phyloP scores from a whole-genome alignment of 176 grass and related monocot species.

The Pharus latifolius region DNA sequence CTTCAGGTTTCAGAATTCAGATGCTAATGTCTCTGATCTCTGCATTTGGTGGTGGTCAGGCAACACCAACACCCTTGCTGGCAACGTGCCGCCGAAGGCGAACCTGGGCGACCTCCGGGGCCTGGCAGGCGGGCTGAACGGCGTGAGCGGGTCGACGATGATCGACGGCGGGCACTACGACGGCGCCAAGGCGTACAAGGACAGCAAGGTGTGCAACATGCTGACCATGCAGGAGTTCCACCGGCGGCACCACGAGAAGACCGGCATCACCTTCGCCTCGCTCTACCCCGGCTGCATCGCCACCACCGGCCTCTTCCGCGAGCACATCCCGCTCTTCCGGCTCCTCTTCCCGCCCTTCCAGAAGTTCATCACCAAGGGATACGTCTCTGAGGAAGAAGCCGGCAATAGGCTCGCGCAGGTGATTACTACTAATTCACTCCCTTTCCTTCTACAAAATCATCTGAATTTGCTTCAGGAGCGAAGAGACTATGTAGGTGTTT shows the following conservation, averaged over 20 bases:
- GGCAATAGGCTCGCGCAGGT: slow-evolving; percentile 91
- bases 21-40: background rate
- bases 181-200: slow-evolving; percentile 97
- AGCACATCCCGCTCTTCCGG: slow-evolving; percentile 81
- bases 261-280: slow-evolving; percentile 75
- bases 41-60: slow-evolving; percentile 32
- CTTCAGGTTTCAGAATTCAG: too few relatives aligned
- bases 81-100: slow-evolving; percentile 95
- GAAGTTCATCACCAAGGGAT: slow-evolving; percentile 98
- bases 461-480: too few relatives aligned
- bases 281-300: slow-evolving; percentile 97
- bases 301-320: slow-evolving; percentile 83
- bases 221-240: slow-evolving; percentile 95
- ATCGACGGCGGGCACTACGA: slow-evolving; percentile 89
- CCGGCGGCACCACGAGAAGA: slow-evolving; percentile 81
- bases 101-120: slow-evolving; percentile 85
- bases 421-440: too few relatives aligned
- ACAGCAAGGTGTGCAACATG: slow-evolving; percentile 99
- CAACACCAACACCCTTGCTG: slow-evolving; percentile 84
- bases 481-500: too few relatives aligned
- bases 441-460: too few relatives aligned
- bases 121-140: slow-evolving; percentile 60
- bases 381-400: slow-evolving; percentile 88
- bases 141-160: slow-evolving; percentile 56
- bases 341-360: slow-evolving; percentile 89